Evolutionary conservation across 2,329 filamentous ascomycete genomes (phyloP).

Genomic region (Plectosphaerella sp.): DNA sequence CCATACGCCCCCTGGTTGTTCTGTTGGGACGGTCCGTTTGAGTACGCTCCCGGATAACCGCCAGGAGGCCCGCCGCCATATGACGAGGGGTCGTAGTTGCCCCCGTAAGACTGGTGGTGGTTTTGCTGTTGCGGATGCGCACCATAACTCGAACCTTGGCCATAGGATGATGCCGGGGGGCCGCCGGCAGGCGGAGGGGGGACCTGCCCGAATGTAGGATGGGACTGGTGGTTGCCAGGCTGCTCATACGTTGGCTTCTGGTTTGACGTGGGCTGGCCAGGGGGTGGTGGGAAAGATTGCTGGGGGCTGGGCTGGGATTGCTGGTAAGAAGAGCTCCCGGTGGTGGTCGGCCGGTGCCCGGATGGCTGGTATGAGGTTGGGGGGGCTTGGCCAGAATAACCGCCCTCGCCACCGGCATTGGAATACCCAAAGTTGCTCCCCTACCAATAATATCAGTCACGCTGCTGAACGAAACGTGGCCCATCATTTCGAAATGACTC

Average conservation of each 20-base stretch:
- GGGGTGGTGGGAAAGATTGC: conserved; percentile 13
- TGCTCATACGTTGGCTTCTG: not conserved
- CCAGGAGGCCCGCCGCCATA: conserved; percentile 20
- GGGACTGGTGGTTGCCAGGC: conserved; percentile 9
- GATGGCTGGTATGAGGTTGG: conserved; percentile 52
- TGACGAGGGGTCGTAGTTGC: conserved; percentile 23
- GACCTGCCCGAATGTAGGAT: conserved; percentile 16
- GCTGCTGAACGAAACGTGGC: not conserved
- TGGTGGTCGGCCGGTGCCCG: conserved; percentile 15
- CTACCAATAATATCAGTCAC: conserved; percentile 18
- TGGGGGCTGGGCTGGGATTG: conserved; percentile 16
- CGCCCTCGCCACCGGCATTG: conserved; percentile 41
- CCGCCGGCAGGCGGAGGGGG: conserved; percentile 9
- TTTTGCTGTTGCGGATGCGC: conserved; percentile 13
- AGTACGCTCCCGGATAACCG: conserved; percentile 24
- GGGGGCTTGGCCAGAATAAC: conserved; percentile 60
- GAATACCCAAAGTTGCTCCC: conserved; percentile 61
- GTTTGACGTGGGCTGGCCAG: conserved; percentile 5
- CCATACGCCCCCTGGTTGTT: conserved; percentile 10
- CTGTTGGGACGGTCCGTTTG: conserved; percentile 10
- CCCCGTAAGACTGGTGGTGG: conserved; percentile 8
- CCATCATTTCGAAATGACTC: conserved; percentile 13
- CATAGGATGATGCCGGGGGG: conserved; percentile 8
- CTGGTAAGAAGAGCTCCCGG: conserved; percentile 24
- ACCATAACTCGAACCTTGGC: conserved; percentile 11